Base-by-base conservation (phyloP, 768 basidiomycete species). In the Russula lepida region DNA sequence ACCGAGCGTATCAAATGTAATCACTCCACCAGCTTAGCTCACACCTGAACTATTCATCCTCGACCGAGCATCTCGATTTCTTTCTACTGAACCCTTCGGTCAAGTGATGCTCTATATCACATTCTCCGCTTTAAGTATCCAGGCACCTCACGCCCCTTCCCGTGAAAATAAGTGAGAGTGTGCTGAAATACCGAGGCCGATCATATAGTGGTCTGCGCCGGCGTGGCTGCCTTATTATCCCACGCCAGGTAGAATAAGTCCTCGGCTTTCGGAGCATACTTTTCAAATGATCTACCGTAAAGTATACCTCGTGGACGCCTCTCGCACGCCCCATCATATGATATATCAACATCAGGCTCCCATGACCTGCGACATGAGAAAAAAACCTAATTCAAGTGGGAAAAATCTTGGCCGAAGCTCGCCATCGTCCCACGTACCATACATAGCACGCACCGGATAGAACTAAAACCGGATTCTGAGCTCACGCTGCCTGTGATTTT, bases 261-360 rank as follows among this genome's bases (percentile, higher is more conserved):
- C 60, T 61, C 51, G 61, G 44, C n/a, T 19, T 41, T 62, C 61
- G 52, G 56, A 12, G 30, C 56, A 37, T 37, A 4, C 23, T 4
- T 33, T 52, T 33, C 23, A 25, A 21, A 46, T 13, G 7, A 43
- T 54, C 39, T 37, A 13, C 41, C 5, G 7, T n/a, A 52, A 52
- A 37, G 6, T n/a, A 25, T 4, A 37, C 21, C 51, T 5, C 52
- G 52, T 53, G 35, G 37, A 12, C 9, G 0, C 23, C 5, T 3
- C 33, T 28, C 43, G 43, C 43, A 39, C 32, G 53, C 27, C 27
- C 35, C 49, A 37, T 37, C 35, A 37, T 4, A 37, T 37, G 15
- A 37, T 6, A 37, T 37, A 37, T 37, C 35, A 6, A 17, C 35
- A 37, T 37, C 35, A 37, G 35, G 35, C 17, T 17, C 32, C 50